Evolutionary conservation across 1,284 basidiomycete species (phyloP).

Genomic region (Rhodotorula sp.): DNA sequence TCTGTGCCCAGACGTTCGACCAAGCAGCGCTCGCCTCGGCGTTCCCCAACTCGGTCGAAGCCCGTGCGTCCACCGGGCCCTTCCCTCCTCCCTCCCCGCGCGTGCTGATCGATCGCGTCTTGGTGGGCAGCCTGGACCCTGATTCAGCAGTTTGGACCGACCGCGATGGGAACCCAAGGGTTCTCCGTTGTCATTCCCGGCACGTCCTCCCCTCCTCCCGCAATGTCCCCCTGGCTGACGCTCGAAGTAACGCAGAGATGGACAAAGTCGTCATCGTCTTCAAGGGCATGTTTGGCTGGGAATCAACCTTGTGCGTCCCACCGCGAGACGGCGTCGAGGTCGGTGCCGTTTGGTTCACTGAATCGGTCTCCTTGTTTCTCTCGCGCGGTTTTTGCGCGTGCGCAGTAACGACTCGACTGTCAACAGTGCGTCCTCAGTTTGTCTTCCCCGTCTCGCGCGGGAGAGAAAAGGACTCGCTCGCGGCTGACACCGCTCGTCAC

Average conservation of each 20-base stretch:
- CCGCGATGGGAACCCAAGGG: constrained; percentile 34
- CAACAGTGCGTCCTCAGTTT: constrained; percentile 1
- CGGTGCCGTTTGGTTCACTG: background rate
- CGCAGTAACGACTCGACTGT: constrained; percentile 4
- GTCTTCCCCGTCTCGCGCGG: background rate
- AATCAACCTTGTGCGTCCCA: constrained; percentile 24
- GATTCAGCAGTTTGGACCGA: constrained; percentile 39
- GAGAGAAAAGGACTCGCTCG: too few species aligned
- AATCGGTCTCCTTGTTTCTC: background rate
- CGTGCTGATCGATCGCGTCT: background rate
- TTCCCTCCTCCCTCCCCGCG: too few species aligned
- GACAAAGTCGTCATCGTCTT: constrained; percentile 43
- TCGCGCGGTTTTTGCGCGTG: background rate
- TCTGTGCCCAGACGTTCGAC: constrained; percentile 40
- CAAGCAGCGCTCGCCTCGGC: constrained; percentile 11
- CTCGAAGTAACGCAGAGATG: constrained; percentile 31
- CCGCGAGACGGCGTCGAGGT: background rate
- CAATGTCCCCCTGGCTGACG: background rate
- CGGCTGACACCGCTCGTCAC: background rate
- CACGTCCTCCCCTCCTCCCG: background rate
- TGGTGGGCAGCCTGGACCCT: constrained; percentile 33
- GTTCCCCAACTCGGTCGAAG: constrained; percentile 36
- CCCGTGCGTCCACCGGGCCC: background rate
- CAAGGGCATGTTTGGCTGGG: constrained; percentile 34
- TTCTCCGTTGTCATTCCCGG: constrained; percentile 40